These are phyloP conservation scores for Escallonia herrerae DNA, from an alignment of 129 eudicot species.

Conservation along the genomic window DNA sequence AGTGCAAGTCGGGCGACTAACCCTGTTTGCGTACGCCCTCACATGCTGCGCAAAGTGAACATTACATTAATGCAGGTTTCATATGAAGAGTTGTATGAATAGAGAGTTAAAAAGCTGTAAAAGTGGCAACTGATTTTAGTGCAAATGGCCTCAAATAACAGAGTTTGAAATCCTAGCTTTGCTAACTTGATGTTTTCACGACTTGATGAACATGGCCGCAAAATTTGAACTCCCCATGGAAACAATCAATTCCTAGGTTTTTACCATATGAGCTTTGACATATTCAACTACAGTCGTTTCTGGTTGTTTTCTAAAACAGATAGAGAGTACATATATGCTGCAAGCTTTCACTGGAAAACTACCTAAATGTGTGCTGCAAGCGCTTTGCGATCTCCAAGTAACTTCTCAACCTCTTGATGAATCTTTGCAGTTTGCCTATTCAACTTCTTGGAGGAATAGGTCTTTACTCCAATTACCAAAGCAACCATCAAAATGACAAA, in stretches of 20 bases:
- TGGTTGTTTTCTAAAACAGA: not conserved
- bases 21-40: too few species aligned
- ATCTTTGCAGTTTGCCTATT: slow-evolving; percentile 14
- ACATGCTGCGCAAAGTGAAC: too few species aligned
- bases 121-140: too few species aligned
- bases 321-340: too few species aligned
- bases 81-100: too few species aligned
- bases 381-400: slow-evolving; percentile 28
- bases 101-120: too few species aligned
- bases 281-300: not conserved
- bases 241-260: not conserved
- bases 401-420: slow-evolving; percentile 8
- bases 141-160: too few species aligned
- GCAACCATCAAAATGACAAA: slow-evolving; percentile 24
- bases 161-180: too few species aligned
- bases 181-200: too few species aligned
- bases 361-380: not conserved
- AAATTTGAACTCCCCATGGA: not conserved
- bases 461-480: slow-evolving; percentile 18
- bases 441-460: slow-evolving; percentile 18
- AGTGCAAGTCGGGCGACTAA: too few species aligned
- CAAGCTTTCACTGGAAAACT: too few species aligned
- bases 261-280: not conserved
- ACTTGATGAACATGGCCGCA: not conserved
- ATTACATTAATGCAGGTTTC: too few species aligned